Conservation (phyloP, 169 alveolate species). For the Cystoisospora suis region DNA sequence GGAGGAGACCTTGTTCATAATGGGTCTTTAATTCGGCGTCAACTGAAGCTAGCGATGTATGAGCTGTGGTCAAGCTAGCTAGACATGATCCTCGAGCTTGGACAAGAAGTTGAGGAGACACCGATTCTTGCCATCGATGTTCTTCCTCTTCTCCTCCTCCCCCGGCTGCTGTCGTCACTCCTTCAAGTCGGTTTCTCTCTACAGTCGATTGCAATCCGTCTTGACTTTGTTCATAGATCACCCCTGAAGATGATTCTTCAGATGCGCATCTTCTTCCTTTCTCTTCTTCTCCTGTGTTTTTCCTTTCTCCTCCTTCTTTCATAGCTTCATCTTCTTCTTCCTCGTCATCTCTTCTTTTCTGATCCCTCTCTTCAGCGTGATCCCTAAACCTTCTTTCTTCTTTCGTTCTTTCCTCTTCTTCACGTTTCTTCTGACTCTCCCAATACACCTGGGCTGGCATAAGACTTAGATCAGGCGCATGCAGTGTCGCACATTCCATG, state of each 20-base stretch:
- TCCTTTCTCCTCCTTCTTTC: background rate
- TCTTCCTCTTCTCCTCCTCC: background rate
- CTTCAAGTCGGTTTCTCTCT: background rate
- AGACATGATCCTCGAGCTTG: constrained; percentile 26
- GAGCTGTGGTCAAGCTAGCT: background rate
- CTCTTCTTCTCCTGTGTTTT: background rate
- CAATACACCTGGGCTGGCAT: background rate
- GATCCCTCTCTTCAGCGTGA: background rate
- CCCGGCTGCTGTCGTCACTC: background rate
- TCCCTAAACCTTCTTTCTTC: background rate
- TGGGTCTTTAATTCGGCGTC: background rate
- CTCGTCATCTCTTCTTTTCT: background rate
- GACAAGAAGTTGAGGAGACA: background rate
- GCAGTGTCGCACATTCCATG: constrained; percentile 5
- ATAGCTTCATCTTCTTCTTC: background rate
- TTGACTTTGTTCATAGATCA: background rate
- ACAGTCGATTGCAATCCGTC: no score
- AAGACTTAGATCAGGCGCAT: background rate
- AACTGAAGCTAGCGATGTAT: constrained; percentile 1
- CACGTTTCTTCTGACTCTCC: background rate
- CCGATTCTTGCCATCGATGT: background rate
- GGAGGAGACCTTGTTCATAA: background rate
- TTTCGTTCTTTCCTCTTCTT: background rate
- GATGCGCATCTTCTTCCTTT: no score
- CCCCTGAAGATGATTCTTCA: background rate